Conservation (phyloP, 2,329 filamentous ascomycete genomes). For the Biscogniauxia mediterranea region DNA sequence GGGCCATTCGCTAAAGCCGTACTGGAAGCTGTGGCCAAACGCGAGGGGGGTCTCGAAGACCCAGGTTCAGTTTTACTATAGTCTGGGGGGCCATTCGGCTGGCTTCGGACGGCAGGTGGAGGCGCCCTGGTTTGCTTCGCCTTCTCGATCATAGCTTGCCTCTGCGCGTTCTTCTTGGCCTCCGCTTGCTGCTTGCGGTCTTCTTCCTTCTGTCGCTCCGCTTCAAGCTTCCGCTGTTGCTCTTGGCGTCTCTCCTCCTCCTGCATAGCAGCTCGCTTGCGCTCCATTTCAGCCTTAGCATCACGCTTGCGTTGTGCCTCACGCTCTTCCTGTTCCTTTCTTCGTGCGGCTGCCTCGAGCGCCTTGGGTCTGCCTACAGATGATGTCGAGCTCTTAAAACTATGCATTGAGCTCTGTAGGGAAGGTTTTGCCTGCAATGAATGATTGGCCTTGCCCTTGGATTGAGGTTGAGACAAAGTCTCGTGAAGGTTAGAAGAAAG, state of each 20-base stretch:
- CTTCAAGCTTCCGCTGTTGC: too few relatives aligned
- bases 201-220: slow-evolving; percentile 57
- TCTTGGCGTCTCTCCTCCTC: slow-evolving; percentile 65
- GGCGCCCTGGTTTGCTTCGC: slow-evolving; percentile 64
- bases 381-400: slow-evolving; percentile 64
- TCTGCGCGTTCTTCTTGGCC: slow-evolving; percentile 63
- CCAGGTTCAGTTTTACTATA: slow-evolving; percentile 38
- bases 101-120: slow-evolving; percentile 56
- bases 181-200: slow-evolving; percentile 61
- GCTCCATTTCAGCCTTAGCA: slow-evolving; percentile 77
- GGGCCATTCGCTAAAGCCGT: slow-evolving; percentile 59
- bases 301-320: slow-evolving; percentile 77
- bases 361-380: slow-evolving; percentile 67
- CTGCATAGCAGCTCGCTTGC: slow-evolving; percentile 66
- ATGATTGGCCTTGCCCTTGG: slow-evolving; percentile 66
- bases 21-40: slow-evolving; percentile 57
- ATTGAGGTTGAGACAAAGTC: slow-evolving; percentile 46
- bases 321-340: slow-evolving; percentile 82
- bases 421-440: slow-evolving; percentile 57
- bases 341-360: slow-evolving; percentile 72
- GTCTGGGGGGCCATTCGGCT: slow-evolving; percentile 52
- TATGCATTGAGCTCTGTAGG: slow-evolving; percentile 62
- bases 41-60: slow-evolving; percentile 50
- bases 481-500: slow-evolving; percentile 60
- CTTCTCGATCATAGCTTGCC: slow-evolving; percentile 62